A percentile compares a stretch with the other conserved stretches of the same genome.
Evolutionary conservation across 805 yeast species (phyloP).

Genomic region (Kazachstania africana): DNA sequence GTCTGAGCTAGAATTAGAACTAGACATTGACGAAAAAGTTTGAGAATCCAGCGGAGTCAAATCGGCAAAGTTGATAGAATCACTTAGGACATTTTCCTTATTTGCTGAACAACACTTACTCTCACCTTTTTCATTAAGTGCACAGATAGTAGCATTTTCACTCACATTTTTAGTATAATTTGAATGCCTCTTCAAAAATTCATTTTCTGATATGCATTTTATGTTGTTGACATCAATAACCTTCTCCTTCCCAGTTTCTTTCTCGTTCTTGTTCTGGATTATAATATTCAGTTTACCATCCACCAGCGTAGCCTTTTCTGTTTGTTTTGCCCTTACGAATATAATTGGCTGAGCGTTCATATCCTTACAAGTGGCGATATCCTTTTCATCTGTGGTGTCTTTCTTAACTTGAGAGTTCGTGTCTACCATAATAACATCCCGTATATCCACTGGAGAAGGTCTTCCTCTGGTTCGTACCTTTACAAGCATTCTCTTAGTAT

Average conservation of each 20-base stretch:
- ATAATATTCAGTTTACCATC: constrained; percentile 22
- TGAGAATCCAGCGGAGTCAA: constrained; percentile 1
- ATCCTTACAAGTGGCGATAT: constrained; percentile 3
- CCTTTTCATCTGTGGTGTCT: background rate
- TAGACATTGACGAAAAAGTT: background rate
- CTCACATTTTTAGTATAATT: background rate
- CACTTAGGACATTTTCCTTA: background rate
- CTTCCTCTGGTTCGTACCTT: constrained; percentile 87
- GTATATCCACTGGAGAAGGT: constrained; percentile 44
- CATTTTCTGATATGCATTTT: constrained; percentile 18
- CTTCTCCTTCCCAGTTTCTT: too few relatives aligned
- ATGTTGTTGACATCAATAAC: constrained; percentile 1
- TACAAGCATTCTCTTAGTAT: constrained; percentile 65
- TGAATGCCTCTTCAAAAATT: constrained; percentile 13
- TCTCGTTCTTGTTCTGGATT: constrained; percentile 7
- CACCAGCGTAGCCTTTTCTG: constrained; percentile 18
- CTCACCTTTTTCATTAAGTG: background rate
- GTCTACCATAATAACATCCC: constrained; percentile 25
- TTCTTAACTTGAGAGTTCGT: constrained; percentile 15
- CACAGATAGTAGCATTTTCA: background rate
- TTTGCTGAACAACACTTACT: constrained; percentile 6
- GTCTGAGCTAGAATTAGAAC: background rate
- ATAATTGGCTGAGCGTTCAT: constrained; percentile 22
- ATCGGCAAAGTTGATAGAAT: background rate
- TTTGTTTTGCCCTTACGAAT: constrained; percentile 17